Base-by-base conservation (phyloP, 352 stramenopile genomes). In the Pythium biforme region DNA sequence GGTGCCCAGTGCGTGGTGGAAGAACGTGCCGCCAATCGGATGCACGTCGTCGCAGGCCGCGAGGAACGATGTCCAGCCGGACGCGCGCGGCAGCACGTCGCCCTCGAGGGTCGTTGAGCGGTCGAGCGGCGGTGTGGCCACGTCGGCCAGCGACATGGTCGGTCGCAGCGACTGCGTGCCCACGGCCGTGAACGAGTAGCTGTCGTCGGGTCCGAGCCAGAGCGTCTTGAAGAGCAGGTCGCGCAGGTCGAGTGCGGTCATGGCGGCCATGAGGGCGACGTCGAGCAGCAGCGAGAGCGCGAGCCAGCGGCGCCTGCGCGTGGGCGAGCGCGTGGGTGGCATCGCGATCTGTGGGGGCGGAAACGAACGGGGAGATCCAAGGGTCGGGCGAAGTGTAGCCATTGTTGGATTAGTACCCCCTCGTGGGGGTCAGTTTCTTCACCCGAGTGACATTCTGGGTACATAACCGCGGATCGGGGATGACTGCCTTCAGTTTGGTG, bases 211-310 rank as follows among this genome's bases (percentile, higher is more conserved):
- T 10, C 64, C 64, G 41, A 72, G 51, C 64, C 52, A 72, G 11
- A 20, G 29, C 22, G 64, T 72, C 53, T 72, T 72, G 55, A 55
- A 72, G 52, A 39, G 64, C 2, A 72, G 55, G 45, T 72, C 64
- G 20, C 64, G 64, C 23, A 68, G 2, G 33, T 72, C 64, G 2
- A 72, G 59, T 25, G 19, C 58, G 37, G 60, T 11, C 50, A 66
- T 47, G 26, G 45, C 37, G 9, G 60, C 37, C 43, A 67, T 61
- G 15, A 65, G 7, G 12, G 39, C 3, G 11, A 62, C 41, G 22
- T 68, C 61, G 25, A 46, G 6, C 6, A 31, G 23, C 4, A 68
- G 46, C 34, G 48, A 29, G 10, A 58, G 20, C 4, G 33, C 39
- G 17, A 52, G 61, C 43, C 52, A 57, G 9, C 29, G 53, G 10